Base-by-base conservation (phyloP, 805 yeast species). In the Pichia cabralensis region DNA sequence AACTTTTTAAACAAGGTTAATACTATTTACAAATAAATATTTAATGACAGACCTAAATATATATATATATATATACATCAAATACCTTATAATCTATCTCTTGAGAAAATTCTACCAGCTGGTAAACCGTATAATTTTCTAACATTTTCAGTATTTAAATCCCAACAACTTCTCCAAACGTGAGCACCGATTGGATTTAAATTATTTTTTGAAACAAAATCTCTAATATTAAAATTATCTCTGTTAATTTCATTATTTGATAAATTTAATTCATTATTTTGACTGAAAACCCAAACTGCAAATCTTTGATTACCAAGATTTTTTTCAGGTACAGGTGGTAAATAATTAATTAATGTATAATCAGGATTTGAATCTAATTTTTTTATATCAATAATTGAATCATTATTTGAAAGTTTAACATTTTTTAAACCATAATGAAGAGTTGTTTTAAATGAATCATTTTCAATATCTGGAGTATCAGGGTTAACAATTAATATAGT, bases 211-310 rank as follows among this genome's bases (percentile, higher is more conserved):
- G 58, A 64, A 12, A 66, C 81, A 55, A 85, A 88, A 6, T 51
- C 48, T 53, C 97, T 74, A 42, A 89, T 76, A 48, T 84, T 73
- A 52, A 89, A 89, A 36, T 62, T 53, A 10, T 69, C 70, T 43
- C 76, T 58, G 23, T 53, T 31, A 3, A 50, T 37, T 24, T 41
- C 44, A n/a, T 38, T 39, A 14, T 48, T 38, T 23, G 46, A 46
- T 42, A 28, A 43, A 15, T 43, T 43, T 22, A 40, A 24, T 20
- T 43, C 46, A 3, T 44, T 51, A 4, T 55, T 40, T 58, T 92
- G 97, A 59, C 86, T 76, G 56, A 85, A 80, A 4, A 86, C 94
- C 96, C 96, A 88, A 28, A 84, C 72, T 33, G 82, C 76, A 36
- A 81, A 76, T 59, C 97, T 74, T 57, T 89, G 95, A 22, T 65